phyloP scores from a whole-genome alignment of 257 asterid species.

The Euphrasia confusa region DNA sequence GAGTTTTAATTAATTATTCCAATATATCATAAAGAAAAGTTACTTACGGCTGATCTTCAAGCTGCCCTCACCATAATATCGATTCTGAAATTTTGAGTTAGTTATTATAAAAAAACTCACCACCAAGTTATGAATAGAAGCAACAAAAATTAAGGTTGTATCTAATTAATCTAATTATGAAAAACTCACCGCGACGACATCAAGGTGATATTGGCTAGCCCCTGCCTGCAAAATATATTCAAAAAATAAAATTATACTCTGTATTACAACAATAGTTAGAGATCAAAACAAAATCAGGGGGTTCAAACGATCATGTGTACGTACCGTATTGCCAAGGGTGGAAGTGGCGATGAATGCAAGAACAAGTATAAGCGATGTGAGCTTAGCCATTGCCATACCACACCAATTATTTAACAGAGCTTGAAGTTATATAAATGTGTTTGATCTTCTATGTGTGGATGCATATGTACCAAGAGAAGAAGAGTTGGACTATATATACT shows the following conservation, averaged over 20 bases:
- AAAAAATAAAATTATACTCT: too few species aligned
- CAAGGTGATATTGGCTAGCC: slow-evolving; percentile 29
- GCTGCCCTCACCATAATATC: slow-evolving; percentile 25
- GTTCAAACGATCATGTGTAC: not conserved
- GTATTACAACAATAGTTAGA: too few species aligned
- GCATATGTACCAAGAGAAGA: not conserved
- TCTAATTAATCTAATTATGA: not conserved
- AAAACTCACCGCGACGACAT: slow-evolving; percentile 22
- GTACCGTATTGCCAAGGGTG: slow-evolving; percentile 31
- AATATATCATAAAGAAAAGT: not conserved
- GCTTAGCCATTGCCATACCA: slow-evolving; percentile 37
- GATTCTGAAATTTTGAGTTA: slow-evolving; percentile 3
- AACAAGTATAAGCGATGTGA: slow-evolving; percentile 25
- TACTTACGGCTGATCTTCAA: slow-evolving; percentile 22
- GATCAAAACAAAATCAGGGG: not conserved
- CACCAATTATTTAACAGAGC: slow-evolving; percentile 6
- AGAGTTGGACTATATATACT: not conserved
- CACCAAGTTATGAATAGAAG: not conserved
- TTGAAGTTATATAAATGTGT: not conserved
- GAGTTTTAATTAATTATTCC: too few species aligned
- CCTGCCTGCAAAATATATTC: slow-evolving; percentile 23
- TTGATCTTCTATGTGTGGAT: not conserved
- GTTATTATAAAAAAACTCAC: too few species aligned
- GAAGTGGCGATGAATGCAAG: slow-evolving; percentile 37
- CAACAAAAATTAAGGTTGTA: not conserved